Base-by-base conservation (phyloP, 2,329 filamentous ascomycete genomes). In the Ophiostoma perfectum region DNA sequence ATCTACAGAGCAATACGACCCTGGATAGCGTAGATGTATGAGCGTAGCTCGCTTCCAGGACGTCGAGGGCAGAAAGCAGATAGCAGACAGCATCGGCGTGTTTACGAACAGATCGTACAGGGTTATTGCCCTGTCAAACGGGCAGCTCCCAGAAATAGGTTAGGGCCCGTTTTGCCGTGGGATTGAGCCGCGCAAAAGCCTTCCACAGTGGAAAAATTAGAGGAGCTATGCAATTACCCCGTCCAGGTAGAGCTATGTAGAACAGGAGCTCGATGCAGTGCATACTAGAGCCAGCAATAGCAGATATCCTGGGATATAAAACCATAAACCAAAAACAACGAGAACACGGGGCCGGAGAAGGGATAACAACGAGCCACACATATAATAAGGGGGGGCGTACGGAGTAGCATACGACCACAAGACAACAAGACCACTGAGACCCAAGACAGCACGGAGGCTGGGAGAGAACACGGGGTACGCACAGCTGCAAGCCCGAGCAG, bases 101-200 rank as follows among this genome's bases (percentile, higher is more conserved):
- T 55, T 11, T 27, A 27, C 49, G 49, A 27, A 27, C 27, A 27
- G 27, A 55, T 27, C 49, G 49, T n/a, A 55, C 49, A 55, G 49
- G 49, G 49, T 55, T 55, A 2, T 27, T 27, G 49, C 49, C 49
- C 27, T 55, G 55, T 60, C 27, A 60, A 60, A 60, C 55, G 55
- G 55, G 27, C 27, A 14, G 27, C 27, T 60, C 55, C 55, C 55
- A 60, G 18, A 60, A 60, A 60, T 38, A 60, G 55, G 12, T 38
- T 60, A 60, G 27, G 38, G 55, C 55, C 55, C 27, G 27, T 39
- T 60, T 60, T 60, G 55, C 55, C 55, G 55, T 60, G 27, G 36
- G 55, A 60, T 60, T 60, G 27, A 60, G 27, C 27, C 55, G 55
- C 55, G 6, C n/a, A 27, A 55, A 14, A 55, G 49, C 27, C 27